These are phyloP conservation scores for Aegle marmelos DNA, from an alignment of 345 rosid species.

Conservation along the genomic window DNA sequence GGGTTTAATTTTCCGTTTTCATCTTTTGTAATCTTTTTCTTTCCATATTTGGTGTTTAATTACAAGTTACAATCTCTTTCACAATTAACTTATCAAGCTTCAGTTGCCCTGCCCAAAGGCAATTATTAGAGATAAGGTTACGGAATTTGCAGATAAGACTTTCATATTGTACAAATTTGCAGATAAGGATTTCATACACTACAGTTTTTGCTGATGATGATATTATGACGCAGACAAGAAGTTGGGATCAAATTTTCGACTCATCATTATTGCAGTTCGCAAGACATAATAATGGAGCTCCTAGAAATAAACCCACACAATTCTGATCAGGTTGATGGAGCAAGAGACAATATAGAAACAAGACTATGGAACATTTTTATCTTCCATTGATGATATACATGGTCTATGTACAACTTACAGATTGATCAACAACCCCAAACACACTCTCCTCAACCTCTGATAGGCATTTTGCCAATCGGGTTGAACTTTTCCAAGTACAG, in stretches of 20 bases:
- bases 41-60: not conserved
- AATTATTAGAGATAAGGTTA: not conserved
- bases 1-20: not conserved
- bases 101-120: not conserved
- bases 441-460: constrained; percentile 42
- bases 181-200: not conserved
- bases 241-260: constrained; percentile 17
- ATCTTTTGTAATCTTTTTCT: not conserved
- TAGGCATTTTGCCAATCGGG: constrained; percentile 46
- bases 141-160: not conserved
- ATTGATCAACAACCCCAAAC: constrained; percentile 26
- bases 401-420: constrained; percentile 47
- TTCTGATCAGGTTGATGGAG: not conserved
- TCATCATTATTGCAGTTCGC: constrained; percentile 14
- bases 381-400: constrained; percentile 47
- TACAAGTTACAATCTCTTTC: not conserved
- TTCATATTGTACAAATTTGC: not conserved
- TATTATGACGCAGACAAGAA: constrained; percentile 3
- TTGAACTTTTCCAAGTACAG: constrained; percentile 26
- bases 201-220: constrained; percentile 1
- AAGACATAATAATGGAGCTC: constrained; percentile 15
- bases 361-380: constrained; percentile 21
- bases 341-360: not conserved
- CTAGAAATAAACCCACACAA: constrained; percentile 22
- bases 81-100: not conserved